Percentiles rank a stretch among this genome's conserved stretches.
Conservation (phyloP, 306 rosid species). For the Medicago ruthenica region DNA sequence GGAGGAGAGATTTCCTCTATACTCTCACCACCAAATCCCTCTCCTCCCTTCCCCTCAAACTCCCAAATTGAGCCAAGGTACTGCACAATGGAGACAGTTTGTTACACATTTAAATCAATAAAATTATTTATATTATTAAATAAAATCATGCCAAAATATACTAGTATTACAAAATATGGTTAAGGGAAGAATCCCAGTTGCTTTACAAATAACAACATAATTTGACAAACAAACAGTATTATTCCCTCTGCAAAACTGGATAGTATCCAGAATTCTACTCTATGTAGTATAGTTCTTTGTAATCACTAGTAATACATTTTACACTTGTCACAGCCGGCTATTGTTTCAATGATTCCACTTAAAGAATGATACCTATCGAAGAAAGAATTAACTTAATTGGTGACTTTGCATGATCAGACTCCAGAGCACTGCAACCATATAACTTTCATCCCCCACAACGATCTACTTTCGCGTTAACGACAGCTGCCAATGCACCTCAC, state of each 20-base stretch:
- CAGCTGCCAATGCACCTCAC: constrained; percentile 29
- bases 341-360: constrained; percentile 45
- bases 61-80: too few species aligned
- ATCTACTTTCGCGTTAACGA: constrained; percentile 14
- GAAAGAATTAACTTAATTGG: constrained; percentile 49
- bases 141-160: constrained; percentile 31
- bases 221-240: constrained; percentile 30
- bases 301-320: constrained; percentile 43
- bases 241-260: constrained; percentile 39
- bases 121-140: not conserved
- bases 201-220: constrained; percentile 44
- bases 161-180: constrained; percentile 7
- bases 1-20: too few species aligned
- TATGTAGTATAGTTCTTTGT: constrained; percentile 28
- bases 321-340: constrained; percentile 37
- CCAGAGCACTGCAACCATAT: constrained; percentile 20
- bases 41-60: too few species aligned
- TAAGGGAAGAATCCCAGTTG: constrained; percentile 36
- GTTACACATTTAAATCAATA: constrained; percentile 11
- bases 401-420: constrained; percentile 35
- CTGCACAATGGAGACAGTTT: not conserved
- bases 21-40: too few species aligned
- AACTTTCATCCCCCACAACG: constrained; percentile 21
- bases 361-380: constrained; percentile 54
- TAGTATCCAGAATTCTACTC: constrained; percentile 36